These are phyloP conservation scores for Diaporthe citrichinensis DNA, from an alignment of 2,329 filamentous ascomycete species.

Conservation along the genomic window DNA sequence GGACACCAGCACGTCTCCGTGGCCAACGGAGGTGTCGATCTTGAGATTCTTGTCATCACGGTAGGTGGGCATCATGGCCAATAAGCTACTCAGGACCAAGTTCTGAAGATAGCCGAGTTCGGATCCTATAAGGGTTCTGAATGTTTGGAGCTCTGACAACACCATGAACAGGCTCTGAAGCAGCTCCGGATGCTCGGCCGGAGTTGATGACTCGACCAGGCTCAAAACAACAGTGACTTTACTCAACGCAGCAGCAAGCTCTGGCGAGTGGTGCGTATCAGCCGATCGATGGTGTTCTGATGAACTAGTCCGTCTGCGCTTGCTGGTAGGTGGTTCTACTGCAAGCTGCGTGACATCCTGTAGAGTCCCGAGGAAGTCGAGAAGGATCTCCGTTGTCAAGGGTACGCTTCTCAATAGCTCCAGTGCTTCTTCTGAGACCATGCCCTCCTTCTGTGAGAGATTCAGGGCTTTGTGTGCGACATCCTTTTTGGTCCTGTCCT, in stretches of 20 bases:
- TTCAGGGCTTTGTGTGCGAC: conserved; percentile 75
- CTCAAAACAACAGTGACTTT: conserved; percentile 91
- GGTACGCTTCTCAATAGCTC: conserved; percentile 81
- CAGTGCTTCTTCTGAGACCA: conserved; percentile 70
- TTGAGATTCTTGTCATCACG: conserved; percentile 72
- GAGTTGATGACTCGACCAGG: conserved; percentile 84
- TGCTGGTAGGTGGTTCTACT: conserved; percentile 79
- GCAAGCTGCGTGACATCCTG: conserved; percentile 81
- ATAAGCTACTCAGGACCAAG: conserved; percentile 83
- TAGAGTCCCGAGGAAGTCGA: conserved; percentile 80
- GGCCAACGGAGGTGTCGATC: conserved; percentile 84
- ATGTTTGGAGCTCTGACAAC: conserved; percentile 88
- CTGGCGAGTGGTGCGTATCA: conserved; percentile 72
- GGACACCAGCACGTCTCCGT: conserved; percentile 92
- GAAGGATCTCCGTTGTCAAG: conserved; percentile 80
- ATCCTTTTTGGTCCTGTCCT: conserved; percentile 70
- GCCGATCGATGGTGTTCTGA: conserved; percentile 74
- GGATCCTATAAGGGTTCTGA: conserved; percentile 84
- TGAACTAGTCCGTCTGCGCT: conserved; percentile 84
- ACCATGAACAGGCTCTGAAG: conserved; percentile 85
- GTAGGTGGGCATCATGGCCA: conserved; percentile 86
- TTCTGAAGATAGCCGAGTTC: conserved; percentile 93
- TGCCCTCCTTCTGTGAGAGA: conserved; percentile 64
- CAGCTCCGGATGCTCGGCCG: conserved; percentile 81
- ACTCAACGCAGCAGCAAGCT: conserved; percentile 77